Conservation (phyloP, 371 early-diverging fungal species). For the Mortierella sp. region DNA sequence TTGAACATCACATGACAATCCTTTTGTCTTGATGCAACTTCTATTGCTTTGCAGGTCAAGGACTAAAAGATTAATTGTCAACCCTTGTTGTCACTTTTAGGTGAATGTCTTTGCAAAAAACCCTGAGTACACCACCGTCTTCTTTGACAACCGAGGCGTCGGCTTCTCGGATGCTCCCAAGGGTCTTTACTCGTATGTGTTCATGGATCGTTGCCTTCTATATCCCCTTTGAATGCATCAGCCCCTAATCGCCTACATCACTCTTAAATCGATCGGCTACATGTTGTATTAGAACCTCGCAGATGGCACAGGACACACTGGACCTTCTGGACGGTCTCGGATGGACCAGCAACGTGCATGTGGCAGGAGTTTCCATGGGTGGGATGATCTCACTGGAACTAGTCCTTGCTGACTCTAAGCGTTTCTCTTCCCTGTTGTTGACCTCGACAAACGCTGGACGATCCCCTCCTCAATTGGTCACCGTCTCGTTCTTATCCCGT, state of each 20-base stretch:
- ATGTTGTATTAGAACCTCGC: conserved; percentile 64
- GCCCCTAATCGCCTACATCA: neutral
- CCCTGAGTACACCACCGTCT: conserved; percentile 76
- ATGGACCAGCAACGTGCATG: conserved; percentile 74
- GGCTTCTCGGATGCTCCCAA: conserved; percentile 72
- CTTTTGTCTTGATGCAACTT: no score
- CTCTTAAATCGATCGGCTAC: neutral
- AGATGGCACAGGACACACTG: conserved; percentile 82
- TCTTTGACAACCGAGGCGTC: conserved; percentile 88
- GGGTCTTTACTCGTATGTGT: conserved; percentile 66
- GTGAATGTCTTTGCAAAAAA: conserved; percentile 43
- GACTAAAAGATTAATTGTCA: neutral
- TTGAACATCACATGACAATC: no score
- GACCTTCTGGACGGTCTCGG: conserved; percentile 75
- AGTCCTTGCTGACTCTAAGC: conserved; percentile 45
- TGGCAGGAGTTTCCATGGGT: conserved; percentile 83
- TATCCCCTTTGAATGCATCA: no score
- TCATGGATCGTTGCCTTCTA: neutral
- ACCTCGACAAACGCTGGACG: conserved; percentile 57
- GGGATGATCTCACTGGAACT: conserved; percentile 77
- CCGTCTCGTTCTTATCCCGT: conserved; percentile 40
- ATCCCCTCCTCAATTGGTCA: conserved; percentile 51
- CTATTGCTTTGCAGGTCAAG: no score
- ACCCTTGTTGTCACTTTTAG: conserved; percentile 2
- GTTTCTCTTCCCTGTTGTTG: conserved; percentile 44